These are phyloP conservation scores for Yamadazyma tumulicola DNA, from an alignment of 805 yeast species.

Conservation along the genomic window DNA sequence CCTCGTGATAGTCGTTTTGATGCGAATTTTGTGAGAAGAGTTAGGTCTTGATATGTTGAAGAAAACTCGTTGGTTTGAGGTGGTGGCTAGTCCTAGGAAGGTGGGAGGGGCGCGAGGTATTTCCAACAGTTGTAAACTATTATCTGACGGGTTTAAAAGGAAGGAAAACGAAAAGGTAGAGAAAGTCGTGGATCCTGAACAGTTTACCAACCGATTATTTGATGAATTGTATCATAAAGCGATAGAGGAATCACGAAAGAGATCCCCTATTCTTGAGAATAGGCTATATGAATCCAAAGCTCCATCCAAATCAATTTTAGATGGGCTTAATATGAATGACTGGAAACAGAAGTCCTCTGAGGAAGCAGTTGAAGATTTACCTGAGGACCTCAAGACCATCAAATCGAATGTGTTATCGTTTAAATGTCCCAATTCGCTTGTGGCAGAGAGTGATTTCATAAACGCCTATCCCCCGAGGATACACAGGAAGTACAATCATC, in stretches of 20 bases:
- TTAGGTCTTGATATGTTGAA: no score
- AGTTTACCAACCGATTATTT: no score
- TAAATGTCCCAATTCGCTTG: slow-evolving; percentile 34
- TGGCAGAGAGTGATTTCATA: slow-evolving; percentile 37
- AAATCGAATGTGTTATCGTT: slow-evolving; percentile 34
- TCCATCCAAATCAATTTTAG: slow-evolving; percentile 4
- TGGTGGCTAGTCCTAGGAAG: no score
- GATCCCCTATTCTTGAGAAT: background rate
- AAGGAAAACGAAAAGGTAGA: no score
- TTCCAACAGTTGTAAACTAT: no score
- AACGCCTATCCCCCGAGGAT: slow-evolving; percentile 34
- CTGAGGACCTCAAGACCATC: slow-evolving; percentile 9
- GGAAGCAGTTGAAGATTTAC: slow-evolving; percentile 23
- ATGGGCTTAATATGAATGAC: slow-evolving; percentile 22
- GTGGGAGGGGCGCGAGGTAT: no score
- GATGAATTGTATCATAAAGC: no score
- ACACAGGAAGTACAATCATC: slow-evolving; percentile 24
- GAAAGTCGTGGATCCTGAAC: no score
- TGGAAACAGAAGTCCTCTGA: slow-evolving; percentile 29
- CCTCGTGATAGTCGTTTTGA: background rate
- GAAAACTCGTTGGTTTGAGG: no score
- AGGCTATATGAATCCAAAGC: background rate
- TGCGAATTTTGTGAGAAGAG: no score
- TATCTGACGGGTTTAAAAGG: no score
- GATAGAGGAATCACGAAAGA: no score